Base-by-base conservation (phyloP, 768 basidiomycete genomes). In the Lentinus tigrinus region DNA sequence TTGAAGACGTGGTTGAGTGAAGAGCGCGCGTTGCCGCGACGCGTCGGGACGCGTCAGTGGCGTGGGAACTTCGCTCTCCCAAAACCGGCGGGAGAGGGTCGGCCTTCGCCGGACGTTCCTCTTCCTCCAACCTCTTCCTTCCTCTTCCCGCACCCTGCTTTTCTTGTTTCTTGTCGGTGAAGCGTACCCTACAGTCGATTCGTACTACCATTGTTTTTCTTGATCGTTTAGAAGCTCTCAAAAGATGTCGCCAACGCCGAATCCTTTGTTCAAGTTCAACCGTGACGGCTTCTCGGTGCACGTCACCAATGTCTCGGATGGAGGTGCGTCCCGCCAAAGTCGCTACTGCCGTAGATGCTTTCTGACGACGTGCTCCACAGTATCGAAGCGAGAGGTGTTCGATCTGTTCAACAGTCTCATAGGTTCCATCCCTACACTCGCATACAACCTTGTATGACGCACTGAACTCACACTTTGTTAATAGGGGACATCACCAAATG, bases 361-460 rank as follows among this genome's bases (percentile, higher is more conserved):
- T 23, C 37, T n/a, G 17, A 47, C 40, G 23, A 55, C 24, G 6
- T 27, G 23, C 17, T 21, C 31, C 10, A 14, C 19, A 77, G 77
- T 72, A 31, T 74, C 70, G 53, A 70, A 75, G 62, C 68, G 69
- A 27, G 85, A 87, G 61, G 73, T 87, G 21, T 71, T 82, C 21
- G 74, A 81, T 14, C 71, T 87, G 55, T 88, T 88, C 67, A 78
- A 74, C 57, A 80, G 74, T 28, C 74, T 84, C 46, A 82, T 86
- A 51, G 85, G 85, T 85, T 48, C 19, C 40, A 47, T 42, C 21
- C 11, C 48, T 23, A 8, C 2, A 23, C 19, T 23, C 26, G 17
- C 47, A 27, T 28, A 26, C 38, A n/a, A 23, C 14, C 49, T 27
- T 56, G 49, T 52, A 21, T n/a, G 13, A 53, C 19, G 26, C 21